Base-by-base conservation (phyloP, 306 rosid genomes). In the Boehmeria nivea region DNA sequence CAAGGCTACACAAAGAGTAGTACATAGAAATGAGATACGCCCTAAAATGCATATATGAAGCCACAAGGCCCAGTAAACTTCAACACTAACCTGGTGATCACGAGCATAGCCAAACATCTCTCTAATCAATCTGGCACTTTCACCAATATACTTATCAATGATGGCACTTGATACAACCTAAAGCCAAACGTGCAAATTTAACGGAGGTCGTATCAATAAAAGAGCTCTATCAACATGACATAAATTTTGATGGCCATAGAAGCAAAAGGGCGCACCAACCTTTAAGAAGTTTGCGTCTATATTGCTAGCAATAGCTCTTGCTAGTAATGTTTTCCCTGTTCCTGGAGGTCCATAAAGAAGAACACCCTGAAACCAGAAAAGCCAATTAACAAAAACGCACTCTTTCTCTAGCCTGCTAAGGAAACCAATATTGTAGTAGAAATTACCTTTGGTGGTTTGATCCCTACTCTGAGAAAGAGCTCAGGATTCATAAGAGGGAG, bases 21-120 rank as follows among this genome's bases (percentile, higher is more conserved):
- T 59, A 42, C 19, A 46, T 57, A 13, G 47, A 39, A 59, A 56
- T 18, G 39, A 63, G 24, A 54, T 44, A 18, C 12, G 43, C 24
- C 16, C 54, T 8, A 8, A 13, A 49, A 45, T 18, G 15, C 3
- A 44, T 6, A 14, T 6, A 8, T 8, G 50, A 39, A 8, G 63
- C 45, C 11, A 18, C 50, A 44, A 14, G 25, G 18, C 10, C 0
- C 10, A 68, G 67, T 47, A 40, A 56, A 6, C 55, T 60, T 19
- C 33, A 63, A 49, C 67, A 47, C 72, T 51, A 60, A 90, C 97
- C 82, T 86, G 95, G 71, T 90, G 97, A 78, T 90, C 97, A 40
- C 94, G 97, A 48, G 97, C 97, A 72, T 90, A 90, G 51, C 88
- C 91, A 84, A 90, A 90, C 97, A 86, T 90, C 67, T 90, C 98